These are phyloP conservation scores for Gryganskiella cystojenkinii DNA, from an alignment of 192 early-diverging fungal species.

Conservation along the genomic window DNA sequence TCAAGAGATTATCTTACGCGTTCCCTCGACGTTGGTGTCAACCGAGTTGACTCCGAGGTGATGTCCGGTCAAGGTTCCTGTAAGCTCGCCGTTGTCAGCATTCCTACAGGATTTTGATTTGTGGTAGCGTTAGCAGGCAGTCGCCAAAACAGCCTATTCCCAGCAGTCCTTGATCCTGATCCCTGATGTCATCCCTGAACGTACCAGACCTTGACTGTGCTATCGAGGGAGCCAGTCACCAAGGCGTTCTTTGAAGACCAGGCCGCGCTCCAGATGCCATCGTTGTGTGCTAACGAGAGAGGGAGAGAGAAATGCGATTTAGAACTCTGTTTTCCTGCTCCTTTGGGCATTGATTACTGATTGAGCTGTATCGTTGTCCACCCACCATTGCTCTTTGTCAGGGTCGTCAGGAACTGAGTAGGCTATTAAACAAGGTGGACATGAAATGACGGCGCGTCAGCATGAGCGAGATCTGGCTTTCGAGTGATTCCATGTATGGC, in stretches of 20 bases:
- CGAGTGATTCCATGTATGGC: not conserved
- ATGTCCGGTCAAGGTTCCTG: conserved; percentile 76
- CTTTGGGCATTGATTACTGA: not conserved
- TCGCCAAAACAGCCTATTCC: conserved; percentile 1
- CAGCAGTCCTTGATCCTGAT: too few relatives aligned
- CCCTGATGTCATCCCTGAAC: conserved; percentile 7
- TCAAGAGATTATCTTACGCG: conserved; percentile 41
- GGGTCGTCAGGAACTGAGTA: conserved; percentile 61
- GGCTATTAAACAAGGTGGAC: conserved; percentile 44
- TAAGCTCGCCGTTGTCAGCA: conserved; percentile 62
- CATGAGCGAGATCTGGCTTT: too few relatives aligned
- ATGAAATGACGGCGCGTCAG: not conserved
- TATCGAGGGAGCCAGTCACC: conserved; percentile 82
- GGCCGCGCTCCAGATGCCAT: conserved; percentile 86
- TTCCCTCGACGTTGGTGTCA: conserved; percentile 68
- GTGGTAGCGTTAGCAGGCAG: not conserved
- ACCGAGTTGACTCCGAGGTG: conserved; percentile 83
- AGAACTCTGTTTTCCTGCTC: not conserved
- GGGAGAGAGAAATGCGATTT: not conserved
- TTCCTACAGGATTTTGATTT: conserved; percentile 55
- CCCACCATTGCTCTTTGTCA: conserved; percentile 59
- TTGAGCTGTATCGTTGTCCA: not conserved
- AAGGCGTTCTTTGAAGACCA: conserved; percentile 75
- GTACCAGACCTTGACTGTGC: conserved; percentile 84
- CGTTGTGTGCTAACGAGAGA: conserved; percentile 73